Evolutionary conservation across 2,329 filamentous ascomycete genomes (phyloP), one percentile per base, ranked within the genome.

Genomic region (Trematosphaeria pertusa): DNA sequence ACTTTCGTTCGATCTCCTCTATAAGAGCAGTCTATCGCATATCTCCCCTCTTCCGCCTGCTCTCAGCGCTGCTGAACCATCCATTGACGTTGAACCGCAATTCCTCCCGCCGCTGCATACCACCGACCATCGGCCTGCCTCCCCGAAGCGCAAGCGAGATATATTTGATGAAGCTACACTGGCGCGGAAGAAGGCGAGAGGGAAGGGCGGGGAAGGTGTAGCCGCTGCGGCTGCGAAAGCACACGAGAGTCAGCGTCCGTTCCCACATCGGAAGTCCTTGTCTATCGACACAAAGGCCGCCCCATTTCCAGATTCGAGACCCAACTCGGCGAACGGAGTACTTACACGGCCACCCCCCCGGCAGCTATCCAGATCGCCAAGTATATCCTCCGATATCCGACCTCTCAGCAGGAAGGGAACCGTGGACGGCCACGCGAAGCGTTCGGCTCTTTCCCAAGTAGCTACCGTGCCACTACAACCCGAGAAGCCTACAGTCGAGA

Each of bases 121-220:
- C 5, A 49, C 61, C 4, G 59, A 61, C 1, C 12, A 17, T 3
- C 48, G 64, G 1, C 61, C 67, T 0, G 40, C 37, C 6, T 64
- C 60, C 5, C 62, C 67, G 9, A 80, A 78, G 54, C 71, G 76
- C 12, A 75, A 73, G 42, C 71, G 69, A 17, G 71, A 75, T 24
- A 61, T 79, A 3, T 79, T 81, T 39, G 75, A 80, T 37, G 73
- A 77, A 57, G 78, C 78, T 3, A 68, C 70, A 1, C 68, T 76
- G 36, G 72, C 71, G 3, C 70, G 72, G 3, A 72, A 68, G 37
- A 75, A 75, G 42, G 72, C 74, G 1, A 71, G 70, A 22, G 64
- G 71, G 12, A 68, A 70, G 9, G 76, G 75, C 3, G 77, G 76
- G 2, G 69, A 73, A 43, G 69, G 72, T 20, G 61, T 79, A 3